phyloP scores from a whole-genome alignment of 108 stramenopile genomes.

The Skeletonema grethae region DNA sequence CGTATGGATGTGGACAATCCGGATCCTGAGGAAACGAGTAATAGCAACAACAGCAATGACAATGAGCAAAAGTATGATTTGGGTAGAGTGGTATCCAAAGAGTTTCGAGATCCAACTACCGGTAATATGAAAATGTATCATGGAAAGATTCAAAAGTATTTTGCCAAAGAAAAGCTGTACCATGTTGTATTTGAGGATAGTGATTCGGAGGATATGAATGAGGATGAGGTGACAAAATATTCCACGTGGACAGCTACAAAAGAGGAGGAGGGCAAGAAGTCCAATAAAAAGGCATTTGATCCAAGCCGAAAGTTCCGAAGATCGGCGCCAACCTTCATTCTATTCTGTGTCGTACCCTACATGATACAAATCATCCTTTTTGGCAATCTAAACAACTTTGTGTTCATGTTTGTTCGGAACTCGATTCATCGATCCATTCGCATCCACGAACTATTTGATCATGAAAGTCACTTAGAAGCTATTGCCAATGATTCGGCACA shows the following conservation, averaged over 20 bases:
- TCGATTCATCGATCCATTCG: slow-evolving; percentile 82
- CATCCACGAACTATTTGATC: slow-evolving; percentile 78
- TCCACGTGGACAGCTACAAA: neutral
- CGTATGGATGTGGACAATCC: slow-evolving; percentile 70
- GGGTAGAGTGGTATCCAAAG: neutral
- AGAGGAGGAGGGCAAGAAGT: slow-evolving; percentile 18
- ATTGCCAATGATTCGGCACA: slow-evolving; percentile 73
- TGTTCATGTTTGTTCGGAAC: slow-evolving; percentile 72
- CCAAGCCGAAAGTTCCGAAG: slow-evolving; percentile 65
- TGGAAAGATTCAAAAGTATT: neutral
- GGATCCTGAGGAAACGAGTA: neutral
- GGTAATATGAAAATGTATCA: neutral
- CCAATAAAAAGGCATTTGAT: slow-evolving; percentile 37
- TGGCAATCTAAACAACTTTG: slow-evolving; percentile 83
- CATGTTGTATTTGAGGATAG: slow-evolving; percentile 1
- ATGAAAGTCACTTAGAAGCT: slow-evolving; percentile 72
- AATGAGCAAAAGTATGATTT: neutral
- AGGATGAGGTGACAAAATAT: neutral
- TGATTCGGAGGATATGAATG: slow-evolving; percentile 3
- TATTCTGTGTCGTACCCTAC: slow-evolving; percentile 81
- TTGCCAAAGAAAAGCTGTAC: neutral
- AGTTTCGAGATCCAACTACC: neutral
- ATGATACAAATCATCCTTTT: slow-evolving; percentile 84
- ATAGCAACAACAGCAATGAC: slow-evolving; percentile 5
- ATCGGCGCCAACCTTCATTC: slow-evolving; percentile 77